A percentile compares a stretch with the other conserved stretches of the same genome.
phyloP scores from a whole-genome alignment of 176 grass and related monocot genomes.

The Rhynchospora tenuis region DNA sequence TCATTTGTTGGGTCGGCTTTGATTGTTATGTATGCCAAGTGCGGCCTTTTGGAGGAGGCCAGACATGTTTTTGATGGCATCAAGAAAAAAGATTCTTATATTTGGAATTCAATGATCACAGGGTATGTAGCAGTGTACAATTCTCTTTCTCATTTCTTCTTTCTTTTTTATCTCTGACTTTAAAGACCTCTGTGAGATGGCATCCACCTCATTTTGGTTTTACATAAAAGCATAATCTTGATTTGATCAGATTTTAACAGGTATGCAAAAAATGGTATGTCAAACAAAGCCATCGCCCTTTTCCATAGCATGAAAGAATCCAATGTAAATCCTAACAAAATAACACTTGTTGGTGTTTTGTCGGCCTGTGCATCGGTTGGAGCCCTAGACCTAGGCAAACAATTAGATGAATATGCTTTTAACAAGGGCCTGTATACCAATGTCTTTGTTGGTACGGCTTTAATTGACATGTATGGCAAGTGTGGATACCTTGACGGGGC shows the following conservation, averaged over 20 bases:
- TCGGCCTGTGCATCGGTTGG: slow-evolving; percentile 68
- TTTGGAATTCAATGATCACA: slow-evolving; percentile 89
- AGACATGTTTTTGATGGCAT: slow-evolving; percentile 48
- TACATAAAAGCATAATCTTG: not conserved
- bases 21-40: slow-evolving; percentile 76
- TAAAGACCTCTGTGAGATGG: no score
- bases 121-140: slow-evolving; percentile 34
- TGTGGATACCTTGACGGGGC: slow-evolving; percentile 61
- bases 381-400: slow-evolving; percentile 59
- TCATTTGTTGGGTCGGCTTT: slow-evolving; percentile 45
- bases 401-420: slow-evolving; percentile 50
- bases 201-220: not conserved
- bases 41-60: slow-evolving; percentile 45
- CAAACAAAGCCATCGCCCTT: slow-evolving; percentile 74
- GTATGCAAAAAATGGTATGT: slow-evolving; percentile 80
- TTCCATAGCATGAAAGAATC: slow-evolving; percentile 58
- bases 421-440: slow-evolving; percentile 44
- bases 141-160: not conserved
- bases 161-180: not conserved
- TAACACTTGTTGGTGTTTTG: slow-evolving; percentile 75
- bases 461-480: slow-evolving; percentile 85
- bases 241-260: slow-evolving; percentile 40
- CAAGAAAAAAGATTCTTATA: slow-evolving; percentile 39
- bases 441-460: slow-evolving; percentile 73
- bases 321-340: slow-evolving; percentile 48